Evolutionary conservation across 2,329 filamentous ascomycete genomes (phyloP), one percentile per base, ranked within the genome.

Genomic region (Scortechinia acanthostroma): DNA sequence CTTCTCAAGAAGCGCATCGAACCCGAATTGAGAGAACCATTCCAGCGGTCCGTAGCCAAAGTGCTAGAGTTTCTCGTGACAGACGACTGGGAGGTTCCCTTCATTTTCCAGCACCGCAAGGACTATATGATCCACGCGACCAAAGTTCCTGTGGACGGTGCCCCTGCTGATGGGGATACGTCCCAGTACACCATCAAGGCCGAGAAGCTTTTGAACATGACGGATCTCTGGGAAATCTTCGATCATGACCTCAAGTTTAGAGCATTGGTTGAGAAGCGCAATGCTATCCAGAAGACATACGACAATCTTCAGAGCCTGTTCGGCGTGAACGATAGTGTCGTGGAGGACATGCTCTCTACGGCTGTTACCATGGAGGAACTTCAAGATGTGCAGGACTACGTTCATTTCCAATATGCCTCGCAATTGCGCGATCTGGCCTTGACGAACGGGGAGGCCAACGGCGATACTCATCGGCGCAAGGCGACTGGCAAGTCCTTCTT

Each of bases 101-200:
- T 95, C 62, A 93, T 98, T 53, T 96, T 96, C 63, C 91, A 96
- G 62, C 93, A 98, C 58, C 88, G 93, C 49, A 95, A 96, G 64
- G 93, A 98, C 61, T 98, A 97, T 58, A 76, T 98, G 37, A 94
- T 98, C 46, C 89, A 97, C 57, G 86, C 87, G 20, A 84, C 83
- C 52, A 90, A 88, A 58, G 74, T 77, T 4, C 67, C 73, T 45
- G 60, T 81, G 58, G 64, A 73, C 21, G 61, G 57, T 20, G 70
- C 79, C 50, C 73, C 76, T 15, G 74, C 83, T 47, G 84, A 91
- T 51, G 76, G 77, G 5, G 82, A 89, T 54, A 80, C 76, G 1
- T 80, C 83, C 1, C 82, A 89, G 47, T 87, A 83, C 57, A 81
- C 83, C 46, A 80, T 91, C 47, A 76, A 73, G 48, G 90, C 91